Evolutionary conservation across 345 rosid species (phyloP).

Genomic region (Salix dunnii): DNA sequence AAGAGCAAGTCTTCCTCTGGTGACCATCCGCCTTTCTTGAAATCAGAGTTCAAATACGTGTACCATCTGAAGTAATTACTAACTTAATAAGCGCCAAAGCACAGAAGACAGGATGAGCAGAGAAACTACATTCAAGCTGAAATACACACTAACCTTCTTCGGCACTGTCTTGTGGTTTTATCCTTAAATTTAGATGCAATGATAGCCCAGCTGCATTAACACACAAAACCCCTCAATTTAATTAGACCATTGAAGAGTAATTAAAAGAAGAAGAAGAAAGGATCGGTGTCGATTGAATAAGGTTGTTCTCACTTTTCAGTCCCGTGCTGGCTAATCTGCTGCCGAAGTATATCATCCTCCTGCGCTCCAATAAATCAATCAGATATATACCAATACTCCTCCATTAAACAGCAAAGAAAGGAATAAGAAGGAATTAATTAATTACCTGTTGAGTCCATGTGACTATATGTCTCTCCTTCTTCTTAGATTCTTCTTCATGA

Average conservation of each 20-base stretch:
- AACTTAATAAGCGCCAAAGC: background rate
- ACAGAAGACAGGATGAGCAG: background rate
- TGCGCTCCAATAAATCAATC: constrained; percentile 28
- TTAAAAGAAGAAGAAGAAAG: background rate
- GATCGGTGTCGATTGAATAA: background rate
- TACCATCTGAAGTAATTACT: constrained; percentile 76
- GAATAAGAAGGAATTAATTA: background rate
- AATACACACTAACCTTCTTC: constrained; percentile 63
- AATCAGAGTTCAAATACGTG: constrained; percentile 90
- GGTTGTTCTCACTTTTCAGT: constrained; percentile 65
- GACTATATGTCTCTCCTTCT: constrained; percentile 82
- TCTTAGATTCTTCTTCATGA: constrained; percentile 59
- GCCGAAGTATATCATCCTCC: constrained; percentile 93
- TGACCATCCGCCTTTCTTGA: constrained; percentile 99
- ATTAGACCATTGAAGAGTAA: background rate
- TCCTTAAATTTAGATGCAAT: constrained; percentile 90
- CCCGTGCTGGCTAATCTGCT: constrained; percentile 74
- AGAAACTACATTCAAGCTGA: background rate
- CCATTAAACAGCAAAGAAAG: constrained; percentile 1
- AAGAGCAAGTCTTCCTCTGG: constrained; percentile 93
- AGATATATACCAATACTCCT: background rate
- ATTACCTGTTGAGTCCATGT: constrained; percentile 58
- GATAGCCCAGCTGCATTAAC: constrained; percentile 73
- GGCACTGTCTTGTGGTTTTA: constrained; percentile 94
- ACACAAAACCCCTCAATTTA: constrained; percentile 5